Evolutionary conservation across 495 filamentous ascomycete genomes (phyloP), one percentile per base, ranked within the genome.

Genomic region (Podospora sp.): DNA sequence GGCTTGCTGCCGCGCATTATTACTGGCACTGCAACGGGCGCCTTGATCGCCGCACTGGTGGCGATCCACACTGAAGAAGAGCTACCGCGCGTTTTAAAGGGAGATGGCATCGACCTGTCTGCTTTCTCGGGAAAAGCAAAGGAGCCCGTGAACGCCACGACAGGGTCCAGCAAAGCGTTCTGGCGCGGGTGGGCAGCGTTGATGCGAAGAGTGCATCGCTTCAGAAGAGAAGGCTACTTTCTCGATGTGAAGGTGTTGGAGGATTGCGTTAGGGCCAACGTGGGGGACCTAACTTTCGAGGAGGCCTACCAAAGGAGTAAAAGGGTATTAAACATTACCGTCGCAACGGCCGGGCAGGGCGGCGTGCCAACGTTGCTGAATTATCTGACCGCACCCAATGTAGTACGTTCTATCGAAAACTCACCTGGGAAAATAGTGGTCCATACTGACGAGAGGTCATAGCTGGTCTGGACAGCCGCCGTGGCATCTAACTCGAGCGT

Each of bases 391-490:
- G 92, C 94, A 14, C 94, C 94, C 25, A 95, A 98, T 73, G 94
- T 98, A 71, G 90, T 93, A 86, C 63, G 90, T 89, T n/a, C 16
- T 29, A 6, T 21, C 21, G 3, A 8, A 33, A 3, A 33, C 29
- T 8, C 29, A 8, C 18, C 59, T 29, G 18, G 8, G 18, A n/a
- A 50, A 5, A 27, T 46, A 53, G 25, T 33, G 25, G 29, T 29
- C 29, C 29, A 6, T 59, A 22, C 56, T 59, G 26, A 59, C 56
- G 6, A 29, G 25, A 33, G n/a, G n/a, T 9, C 24, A 46, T 29
- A 90, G 87, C 83, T 98, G 27, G 92, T 98, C 71, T 94, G 93
- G 92, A 95, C 94, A 8, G 94, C 94, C 1, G 94, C 94, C 5
- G 85, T 95, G 16, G 94, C 94, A 40, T 97, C 94, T 50, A 98